Base-by-base conservation (phyloP, 768 basidiomycete genomes). In the Pisolithus albus region DNA sequence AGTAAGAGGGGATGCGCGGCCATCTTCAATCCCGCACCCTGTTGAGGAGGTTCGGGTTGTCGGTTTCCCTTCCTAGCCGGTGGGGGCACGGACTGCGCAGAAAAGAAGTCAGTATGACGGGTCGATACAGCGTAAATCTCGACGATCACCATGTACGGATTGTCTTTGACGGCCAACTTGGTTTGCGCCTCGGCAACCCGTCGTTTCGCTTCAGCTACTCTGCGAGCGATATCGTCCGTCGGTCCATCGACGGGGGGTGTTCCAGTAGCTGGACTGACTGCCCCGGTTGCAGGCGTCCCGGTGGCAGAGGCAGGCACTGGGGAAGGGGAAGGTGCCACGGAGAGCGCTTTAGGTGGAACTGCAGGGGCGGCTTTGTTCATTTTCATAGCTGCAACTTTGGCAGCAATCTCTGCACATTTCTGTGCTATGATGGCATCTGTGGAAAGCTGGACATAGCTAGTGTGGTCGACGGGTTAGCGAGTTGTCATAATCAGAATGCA, bases 11-110 rank as follows among this genome's bases (percentile, higher is more conserved):
- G 92, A 65, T 94, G 92, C 0, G 91, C 91, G 2, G 89, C 83
- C 88, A 93, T 92, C 66, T 89, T 89, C 49, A 93, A 71, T 15
- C 90, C 90, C 4, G 84, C 84, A 45, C 90, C 88, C 67, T 86
- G 86, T 38, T 86, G 89, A 3, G 82, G 72, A 37, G 81, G 78
- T 52, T 87, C 86, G 4, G 75, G 78, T 0, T 73, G 67, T 32
- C 75, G 72, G 49, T 74, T 78, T 4, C 46, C 46, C 68, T 79
- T 74, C 70, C 80, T 83, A 48, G 73, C 72, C 5, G 70, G 66
- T 59, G 78, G 75, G 10, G 83, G 74, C 54, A 79, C 66, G 3
- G 83, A 72, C 81, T 86, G 52, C 13, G 47, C 15, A 13, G 47
- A 30, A 1, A 26, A 7, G 49, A 6, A 52, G 32, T 46, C 19